These are phyloP conservation scores for Malbranchea zuffiana DNA, from an alignment of 2,329 filamentous ascomycete genomes.

Conservation along the genomic window DNA sequence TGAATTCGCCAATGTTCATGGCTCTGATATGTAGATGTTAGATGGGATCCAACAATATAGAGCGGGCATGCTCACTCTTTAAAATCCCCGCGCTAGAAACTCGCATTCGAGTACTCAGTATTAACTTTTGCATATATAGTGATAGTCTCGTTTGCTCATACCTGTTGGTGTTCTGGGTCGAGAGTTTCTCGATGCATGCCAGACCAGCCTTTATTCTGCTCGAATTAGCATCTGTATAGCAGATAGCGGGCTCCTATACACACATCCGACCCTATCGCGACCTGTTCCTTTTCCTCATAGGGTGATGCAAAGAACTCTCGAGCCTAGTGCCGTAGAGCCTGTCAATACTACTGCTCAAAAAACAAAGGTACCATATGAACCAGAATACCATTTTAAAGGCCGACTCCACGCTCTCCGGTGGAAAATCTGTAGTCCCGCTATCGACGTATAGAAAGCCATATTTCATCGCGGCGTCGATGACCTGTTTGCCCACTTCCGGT, in stretches of 20 bases:
- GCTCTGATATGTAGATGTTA: constrained; percentile 45
- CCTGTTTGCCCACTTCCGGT: constrained; percentile 49
- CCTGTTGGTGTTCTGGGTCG: constrained; percentile 71
- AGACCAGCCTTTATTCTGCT: constrained; percentile 75
- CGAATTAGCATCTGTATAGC: constrained; percentile 1
- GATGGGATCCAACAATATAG: background rate
- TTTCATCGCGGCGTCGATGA: constrained; percentile 68
- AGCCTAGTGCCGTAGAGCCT: constrained; percentile 42
- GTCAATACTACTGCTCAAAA: background rate
- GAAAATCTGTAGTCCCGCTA: constrained; percentile 60
- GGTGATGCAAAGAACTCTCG: constrained; percentile 62
- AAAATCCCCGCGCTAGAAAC: constrained; percentile 61
- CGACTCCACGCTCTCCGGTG: constrained; percentile 52
- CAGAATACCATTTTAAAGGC: constrained; percentile 72
- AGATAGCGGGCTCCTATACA: constrained; percentile 11
- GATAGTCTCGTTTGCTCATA: constrained; percentile 30
- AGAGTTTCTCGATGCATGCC: constrained; percentile 80
- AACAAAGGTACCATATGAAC: too few relatives aligned
- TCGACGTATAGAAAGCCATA: constrained; percentile 87
- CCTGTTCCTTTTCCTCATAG: constrained; percentile 59
- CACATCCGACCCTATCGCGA: constrained; percentile 57
- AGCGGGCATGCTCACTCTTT: constrained; percentile 56
- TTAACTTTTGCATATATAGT: constrained; percentile 6
- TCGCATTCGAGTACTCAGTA: background rate
- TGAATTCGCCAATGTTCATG: constrained; percentile 82